A percentile compares a stretch with the other conserved stretches of the same genome.
Conservation (phyloP, 129 eudicot genomes). For the Gnaphalium uliginosum region DNA sequence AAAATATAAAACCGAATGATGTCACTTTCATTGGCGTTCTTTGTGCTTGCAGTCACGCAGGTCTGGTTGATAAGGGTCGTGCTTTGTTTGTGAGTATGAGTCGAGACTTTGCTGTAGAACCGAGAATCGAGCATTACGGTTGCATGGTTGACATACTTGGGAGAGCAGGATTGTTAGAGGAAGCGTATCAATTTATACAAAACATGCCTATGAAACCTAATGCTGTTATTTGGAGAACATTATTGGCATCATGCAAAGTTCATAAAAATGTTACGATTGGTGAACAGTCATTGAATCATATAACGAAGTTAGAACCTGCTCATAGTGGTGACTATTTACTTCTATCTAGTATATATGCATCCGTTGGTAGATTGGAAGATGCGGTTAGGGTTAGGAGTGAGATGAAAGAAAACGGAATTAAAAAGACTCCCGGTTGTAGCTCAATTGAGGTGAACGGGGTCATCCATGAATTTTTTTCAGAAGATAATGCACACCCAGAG, state of each 20-base stretch:
- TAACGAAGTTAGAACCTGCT: constrained; percentile 34
- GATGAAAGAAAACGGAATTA: constrained; percentile 55
- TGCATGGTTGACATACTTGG: constrained; percentile 77
- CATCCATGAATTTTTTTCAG: constrained; percentile 48
- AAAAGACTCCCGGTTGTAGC: constrained; percentile 60
- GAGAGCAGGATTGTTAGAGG: constrained; percentile 56
- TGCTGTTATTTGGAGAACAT: constrained; percentile 69
- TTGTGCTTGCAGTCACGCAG: constrained; percentile 61
- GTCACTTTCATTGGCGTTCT: constrained; percentile 62
- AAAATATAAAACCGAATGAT: constrained; percentile 43
- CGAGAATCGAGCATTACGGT: constrained; percentile 38
- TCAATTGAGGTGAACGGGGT: constrained; percentile 43
- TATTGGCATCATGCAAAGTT: constrained; percentile 69
- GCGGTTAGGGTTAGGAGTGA: constrained; percentile 45
- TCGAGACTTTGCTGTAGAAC: constrained; percentile 50
- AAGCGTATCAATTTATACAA: constrained; percentile 45
- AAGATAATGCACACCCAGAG: constrained; percentile 45
- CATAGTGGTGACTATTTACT: constrained; percentile 50
- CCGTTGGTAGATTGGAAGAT: constrained; percentile 54
- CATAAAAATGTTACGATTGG: constrained; percentile 51
- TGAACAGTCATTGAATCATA: constrained; percentile 25
- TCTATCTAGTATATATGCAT: constrained; percentile 56
- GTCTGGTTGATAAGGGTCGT: constrained; percentile 63
- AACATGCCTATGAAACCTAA: constrained; percentile 57
- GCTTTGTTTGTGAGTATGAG: constrained; percentile 55